Evolutionary conservation across 2,329 filamentous ascomycete genomes (phyloP).

Genomic region (Nakataea oryzae): DNA sequence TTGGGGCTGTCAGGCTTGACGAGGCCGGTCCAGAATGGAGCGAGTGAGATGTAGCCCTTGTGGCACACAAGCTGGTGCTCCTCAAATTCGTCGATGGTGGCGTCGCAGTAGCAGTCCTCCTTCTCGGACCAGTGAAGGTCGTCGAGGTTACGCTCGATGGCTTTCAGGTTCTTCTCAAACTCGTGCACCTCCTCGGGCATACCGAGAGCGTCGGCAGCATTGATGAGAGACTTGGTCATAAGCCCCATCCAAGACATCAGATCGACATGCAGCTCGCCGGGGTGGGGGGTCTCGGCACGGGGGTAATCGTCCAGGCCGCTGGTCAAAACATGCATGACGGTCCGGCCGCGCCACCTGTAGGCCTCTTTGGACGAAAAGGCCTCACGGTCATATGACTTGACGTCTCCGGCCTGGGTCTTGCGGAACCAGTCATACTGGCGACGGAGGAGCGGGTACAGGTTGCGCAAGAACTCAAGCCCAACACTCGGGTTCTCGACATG

Average conservation of each 20-base stretch:
- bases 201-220: conserved; percentile 67
- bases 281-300: conserved; percentile 83
- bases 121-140: conserved; percentile 87
- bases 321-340: conserved; percentile 76
- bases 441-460: conserved; percentile 77
- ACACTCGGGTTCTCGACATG: conserved; percentile 59
- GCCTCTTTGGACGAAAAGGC: conserved; percentile 84
- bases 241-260: conserved; percentile 96
- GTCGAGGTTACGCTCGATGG: conserved; percentile 76
- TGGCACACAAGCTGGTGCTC: conserved; percentile 70
- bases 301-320: conserved; percentile 96
- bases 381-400: conserved; percentile 83
- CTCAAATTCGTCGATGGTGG: conserved; percentile 90
- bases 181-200: conserved; percentile 66
- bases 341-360: conserved; percentile 91
- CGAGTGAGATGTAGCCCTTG: conserved; percentile 90
- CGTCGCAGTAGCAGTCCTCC: conserved; percentile 81
- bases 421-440: conserved; percentile 94
- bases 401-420: conserved; percentile 78
- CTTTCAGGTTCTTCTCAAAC: conserved; percentile 61
- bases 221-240: conserved; percentile 78
- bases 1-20: conserved; percentile 63
- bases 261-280: conserved; percentile 90
- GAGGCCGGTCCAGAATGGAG: conserved; percentile 82
- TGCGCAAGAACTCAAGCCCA: conserved; percentile 60